Conservation (phyloP, 169 alveolate species). For the Perkinsus olseni region DNA sequence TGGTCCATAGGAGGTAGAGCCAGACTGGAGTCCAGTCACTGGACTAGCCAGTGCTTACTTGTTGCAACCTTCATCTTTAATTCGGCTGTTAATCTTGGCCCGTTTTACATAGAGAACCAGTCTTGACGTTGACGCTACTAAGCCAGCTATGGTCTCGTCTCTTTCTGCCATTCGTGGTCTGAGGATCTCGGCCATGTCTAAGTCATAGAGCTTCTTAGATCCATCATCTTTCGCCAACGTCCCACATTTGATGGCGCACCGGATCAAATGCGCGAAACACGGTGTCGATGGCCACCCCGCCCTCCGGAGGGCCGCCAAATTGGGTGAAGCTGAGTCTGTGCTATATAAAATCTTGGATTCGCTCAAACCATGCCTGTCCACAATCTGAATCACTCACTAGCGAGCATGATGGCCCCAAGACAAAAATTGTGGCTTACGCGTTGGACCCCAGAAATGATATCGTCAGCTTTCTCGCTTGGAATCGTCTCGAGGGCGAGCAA, state of each 20-base stretch:
- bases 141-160: neutral
- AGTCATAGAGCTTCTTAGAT: no score
- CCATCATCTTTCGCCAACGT: no score
- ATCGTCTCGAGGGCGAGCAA: no score
- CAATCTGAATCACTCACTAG: no score
- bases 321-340: neutral
- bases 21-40: neutral
- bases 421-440: no score
- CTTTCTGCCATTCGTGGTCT: no score
- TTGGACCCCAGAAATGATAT: no score
- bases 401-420: no score
- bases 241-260: no score
- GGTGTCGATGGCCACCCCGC: neutral
- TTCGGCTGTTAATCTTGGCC: neutral
- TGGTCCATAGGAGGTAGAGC: neutral
- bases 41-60: neutral
- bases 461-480: no score
- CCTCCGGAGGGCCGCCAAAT: neutral
- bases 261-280: no score
- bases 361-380: neutral
- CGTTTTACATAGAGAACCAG: neutral
- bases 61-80: neutral
- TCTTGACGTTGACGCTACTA: neutral
- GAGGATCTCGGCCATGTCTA: no score
- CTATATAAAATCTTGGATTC: neutral